Conservation (phyloP, 768 basidiomycete species). For the Russula compacta region DNA sequence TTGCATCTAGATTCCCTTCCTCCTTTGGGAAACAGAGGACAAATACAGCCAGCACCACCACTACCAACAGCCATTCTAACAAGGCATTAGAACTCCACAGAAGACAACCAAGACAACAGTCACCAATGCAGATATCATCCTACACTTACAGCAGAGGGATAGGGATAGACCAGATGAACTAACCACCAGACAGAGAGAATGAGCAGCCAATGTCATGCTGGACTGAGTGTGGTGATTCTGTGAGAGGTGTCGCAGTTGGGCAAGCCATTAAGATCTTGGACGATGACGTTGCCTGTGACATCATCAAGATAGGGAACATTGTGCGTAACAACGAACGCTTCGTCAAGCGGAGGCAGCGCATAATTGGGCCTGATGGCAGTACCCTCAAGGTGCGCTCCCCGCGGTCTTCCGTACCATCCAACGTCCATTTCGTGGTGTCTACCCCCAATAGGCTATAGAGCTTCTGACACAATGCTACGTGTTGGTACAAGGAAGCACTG, state of each 20-base stretch:
- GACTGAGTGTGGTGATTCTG: no score
- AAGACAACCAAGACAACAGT: no score
- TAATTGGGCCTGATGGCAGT: slow-evolving; percentile 95
- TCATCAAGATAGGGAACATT: slow-evolving; percentile 94
- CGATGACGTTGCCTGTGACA: slow-evolving; percentile 86
- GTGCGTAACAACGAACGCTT: slow-evolving; percentile 95
- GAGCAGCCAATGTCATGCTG: no score
- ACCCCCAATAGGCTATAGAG: slow-evolving; percentile 73
- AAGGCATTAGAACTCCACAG: no score
- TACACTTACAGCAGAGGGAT: no score
- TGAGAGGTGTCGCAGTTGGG: slow-evolving; percentile 73
- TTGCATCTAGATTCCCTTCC: no score
- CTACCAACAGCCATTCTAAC: no score
- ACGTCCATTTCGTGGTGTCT: neutral
- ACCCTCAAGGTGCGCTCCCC: slow-evolving; percentile 73
- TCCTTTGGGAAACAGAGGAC: no score
- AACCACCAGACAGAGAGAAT: no score
- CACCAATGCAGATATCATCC: no score
- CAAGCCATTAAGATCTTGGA: slow-evolving; percentile 88
- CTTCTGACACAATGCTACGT: slow-evolving; percentile 95
- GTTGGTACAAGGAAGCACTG: slow-evolving; percentile 95
- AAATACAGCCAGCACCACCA: no score
- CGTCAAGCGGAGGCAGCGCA: slow-evolving; percentile 90
- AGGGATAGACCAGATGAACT: no score
- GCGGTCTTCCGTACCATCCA: neutral